Evolutionary conservation across 106 monocot genomes (phyloP).

Genomic region (Gastrodia elata): DNA sequence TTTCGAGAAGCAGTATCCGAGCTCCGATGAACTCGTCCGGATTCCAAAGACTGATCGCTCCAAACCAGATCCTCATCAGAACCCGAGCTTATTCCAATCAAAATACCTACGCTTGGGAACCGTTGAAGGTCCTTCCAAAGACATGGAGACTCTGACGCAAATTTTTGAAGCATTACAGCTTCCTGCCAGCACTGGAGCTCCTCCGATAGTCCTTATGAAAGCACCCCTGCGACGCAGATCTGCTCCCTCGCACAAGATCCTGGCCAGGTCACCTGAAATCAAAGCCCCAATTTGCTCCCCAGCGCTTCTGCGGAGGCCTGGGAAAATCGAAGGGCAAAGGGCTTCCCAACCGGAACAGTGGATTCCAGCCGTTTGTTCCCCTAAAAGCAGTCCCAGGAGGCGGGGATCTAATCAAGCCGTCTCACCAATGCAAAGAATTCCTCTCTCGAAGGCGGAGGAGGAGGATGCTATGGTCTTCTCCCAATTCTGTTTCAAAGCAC

Average conservation of each 20-base stretch:
- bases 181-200: conserved; percentile 10
- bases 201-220: conserved; percentile 65
- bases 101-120: conserved; percentile 52
- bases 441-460: conserved; percentile 15
- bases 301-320: conserved; percentile 16
- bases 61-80: background rate
- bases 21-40: background rate
- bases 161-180: conserved; percentile 76
- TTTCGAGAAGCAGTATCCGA: conserved; percentile 16
- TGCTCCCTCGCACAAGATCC: background rate
- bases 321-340: conserved; percentile 9
- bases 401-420: conserved; percentile 12
- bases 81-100: too few species aligned
- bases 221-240: conserved; percentile 9
- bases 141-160: conserved; percentile 77
- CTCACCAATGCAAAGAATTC: conserved; percentile 22
- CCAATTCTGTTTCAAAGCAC: conserved; percentile 58
- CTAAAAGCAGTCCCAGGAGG: conserved; percentile 15
- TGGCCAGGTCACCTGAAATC: conserved; percentile 12
- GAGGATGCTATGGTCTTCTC: conserved; percentile 37
- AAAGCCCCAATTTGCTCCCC: conserved; percentile 4
- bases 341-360: conserved; percentile 15
- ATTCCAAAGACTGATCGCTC: background rate
- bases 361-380: conserved; percentile 22
- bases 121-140: conserved; percentile 59